Base-by-base conservation (phyloP, 208 protist species). In the Leishmania turanica region DNA sequence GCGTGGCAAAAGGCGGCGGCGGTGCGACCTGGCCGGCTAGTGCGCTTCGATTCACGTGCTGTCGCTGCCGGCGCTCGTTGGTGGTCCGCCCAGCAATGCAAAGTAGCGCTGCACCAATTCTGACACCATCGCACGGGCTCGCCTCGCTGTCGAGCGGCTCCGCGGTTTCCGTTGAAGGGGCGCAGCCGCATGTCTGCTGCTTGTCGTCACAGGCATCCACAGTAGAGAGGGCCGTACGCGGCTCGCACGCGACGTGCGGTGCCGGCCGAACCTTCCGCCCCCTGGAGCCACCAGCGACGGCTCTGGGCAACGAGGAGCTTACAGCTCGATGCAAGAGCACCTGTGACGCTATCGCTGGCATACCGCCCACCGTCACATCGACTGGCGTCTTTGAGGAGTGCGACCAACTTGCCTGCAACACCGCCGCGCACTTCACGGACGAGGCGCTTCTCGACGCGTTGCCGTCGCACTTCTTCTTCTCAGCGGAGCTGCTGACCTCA, bases 31-130 rank as follows among this genome's bases (percentile, higher is more conserved):
- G 54, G 8, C 3, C 54, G 11, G 47, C 76, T 9, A 49, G 76
- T 34, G 66, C 76, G 4, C 69, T 84, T 21, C 81, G 76, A 47
- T 77, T 84, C 70, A 84, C 76, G 27, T 84, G 81, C 58, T 80
- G 81, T 73, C 81, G 76, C 21, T 84, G 81, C n/a, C 81, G 81
- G 2, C 75, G 69, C 24, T 8, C 45, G 37, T 73, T 84, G 37
- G 11, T 84, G 13, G 76, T 84, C 27, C 45, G 7, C 4, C 75
- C 81, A 1, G 70, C 11, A 40, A 62, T 64, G 62, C 75, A 71
- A 6, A 58, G 76, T 62, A 80, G 69, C 49, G 8, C 45, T 34
- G 51, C 56, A 21, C 2, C 47, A 15, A 40, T 40, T 40, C 62
- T 40, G 8, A 13, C 31, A 21, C 31, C 62, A 40, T 24, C 37